Evolutionary conservation across 257 asterid genomes (phyloP), one percentile per base, ranked within the genome.

Genomic region (Nicotiana tomentosiformis): DNA sequence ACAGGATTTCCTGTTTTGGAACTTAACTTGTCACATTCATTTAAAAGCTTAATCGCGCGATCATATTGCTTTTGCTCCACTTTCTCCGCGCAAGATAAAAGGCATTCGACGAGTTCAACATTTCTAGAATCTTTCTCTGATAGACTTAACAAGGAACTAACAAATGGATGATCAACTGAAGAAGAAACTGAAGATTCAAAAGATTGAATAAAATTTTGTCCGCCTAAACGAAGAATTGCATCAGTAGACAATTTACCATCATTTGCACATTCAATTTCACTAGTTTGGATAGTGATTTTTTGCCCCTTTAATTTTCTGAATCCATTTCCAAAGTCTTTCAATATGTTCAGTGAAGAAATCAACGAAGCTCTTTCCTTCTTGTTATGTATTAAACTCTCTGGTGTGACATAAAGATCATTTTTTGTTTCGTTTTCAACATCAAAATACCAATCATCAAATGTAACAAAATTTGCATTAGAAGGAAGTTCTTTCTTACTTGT

Each of bases 81-180:
- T 77, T 88, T 93, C 82, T 90, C 92, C 5, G 89, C 96, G 5
- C 91, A 87, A 8, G 85, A 82, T 2, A 93, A 90, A 67, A 93
- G 92, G 77, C 55, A 68, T 67, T 85, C 87, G 16, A 93, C 83
- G 18, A 93, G 93, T 2, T 83, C 67, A 9, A 87, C 86, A 2
- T 78, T 89, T 82, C 82, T 85, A n/a, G 32, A 74, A 56, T 89
- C 90, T 49, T 89, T 87, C 5, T 66, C 64, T 0, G 88, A 81
- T 3, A 83, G 89, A 80, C 83, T 86, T 30, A 86, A 9, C 39
- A 88, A 20, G 4, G 89, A 86, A 29, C 70, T 53, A 0, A 82
- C 82, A 83, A 85, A 82, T 4, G 90, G 88, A 83, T 90, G 93
- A 82, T 87, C 81, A 1, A 90, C 0, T 16, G 62, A 14, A 12